Base-by-base conservation (phyloP, 1,284 basidiomycete genomes). In the Moesziomyces sp. region DNA sequence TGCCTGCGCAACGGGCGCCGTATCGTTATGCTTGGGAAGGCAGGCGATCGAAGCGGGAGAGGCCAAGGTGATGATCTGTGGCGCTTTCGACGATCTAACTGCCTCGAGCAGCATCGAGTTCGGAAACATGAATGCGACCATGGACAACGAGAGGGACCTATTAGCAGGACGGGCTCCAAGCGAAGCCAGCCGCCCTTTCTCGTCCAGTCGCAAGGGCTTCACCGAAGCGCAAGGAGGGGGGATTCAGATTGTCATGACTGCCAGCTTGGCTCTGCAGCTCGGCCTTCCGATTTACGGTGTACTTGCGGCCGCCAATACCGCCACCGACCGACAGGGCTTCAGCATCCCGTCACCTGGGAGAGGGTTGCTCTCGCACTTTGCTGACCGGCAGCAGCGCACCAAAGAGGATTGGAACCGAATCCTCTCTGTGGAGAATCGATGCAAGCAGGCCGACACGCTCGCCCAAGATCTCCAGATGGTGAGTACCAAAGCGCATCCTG, bases 111-210 rank as follows among this genome's bases (percentile, higher is more conserved):
- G 94, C n/a, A 95, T 90, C 85, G 94, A 97, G 86, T 85, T 85
- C 85, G 96, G 94, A 59, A 98, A 98, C 88, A 99, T 99, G 97
- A 97, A 97, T 86, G 97, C 97, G 7, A 99, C 96, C 10, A 94
- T 92, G 86, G 97, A 96, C 83, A 91, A 94, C 5, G 93, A 95
- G 85, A 93, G 93, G 40, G 97, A 99, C 86, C 92, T 97, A 80
- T 94, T 94, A 9, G 97, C 97, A 90, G 97, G 97, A 71, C 94
- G 97, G 78, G 96, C 99, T 86, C 96, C 96, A 24, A 76, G 26
- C 93, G 96, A 99, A 85, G 96, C 97, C 92, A 98, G 95, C 55
- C 91, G 96, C 66, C 96, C 97, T 28, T 92, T 95, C 42, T 98
- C 96, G 5, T 93, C 92, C 23, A 98, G 94, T 76, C 93, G 97